phyloP scores from a whole-genome alignment of 2,329 filamentous ascomycete genomes.

The Trichoderma asperellum region DNA sequence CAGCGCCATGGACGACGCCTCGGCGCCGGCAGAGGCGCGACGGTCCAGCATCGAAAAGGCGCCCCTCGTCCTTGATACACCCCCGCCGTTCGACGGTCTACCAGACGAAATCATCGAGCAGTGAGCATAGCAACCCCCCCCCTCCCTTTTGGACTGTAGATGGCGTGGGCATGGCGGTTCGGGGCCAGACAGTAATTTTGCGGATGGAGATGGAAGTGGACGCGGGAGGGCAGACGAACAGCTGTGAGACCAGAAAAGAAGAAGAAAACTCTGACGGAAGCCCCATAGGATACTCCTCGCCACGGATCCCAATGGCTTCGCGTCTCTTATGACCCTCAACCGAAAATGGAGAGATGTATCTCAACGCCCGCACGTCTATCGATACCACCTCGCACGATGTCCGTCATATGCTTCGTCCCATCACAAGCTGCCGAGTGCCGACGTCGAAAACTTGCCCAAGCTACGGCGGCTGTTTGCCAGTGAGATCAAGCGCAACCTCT shows the following conservation, averaged over 20 bases:
- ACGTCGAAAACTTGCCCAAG: slow-evolving; percentile 57
- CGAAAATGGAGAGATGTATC: slow-evolving; percentile 67
- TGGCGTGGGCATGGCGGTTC: not conserved
- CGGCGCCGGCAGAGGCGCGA: slow-evolving; percentile 35
- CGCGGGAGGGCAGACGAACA: not conserved
- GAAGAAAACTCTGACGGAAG: slow-evolving; percentile 7
- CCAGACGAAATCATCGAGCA: slow-evolving; percentile 73
- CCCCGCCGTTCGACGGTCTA: slow-evolving; percentile 49
- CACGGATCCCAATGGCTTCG: slow-evolving; percentile 66
- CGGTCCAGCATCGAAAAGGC: slow-evolving; percentile 44
- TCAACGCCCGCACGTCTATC: slow-evolving; percentile 66
- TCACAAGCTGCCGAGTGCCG: slow-evolving; percentile 43
- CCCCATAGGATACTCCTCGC: slow-evolving; percentile 60
- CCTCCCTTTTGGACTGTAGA: slow-evolving; percentile 5
- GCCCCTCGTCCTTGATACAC: slow-evolving; percentile 35
- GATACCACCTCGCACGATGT: slow-evolving; percentile 63
- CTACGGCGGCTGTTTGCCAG: slow-evolving; percentile 69
- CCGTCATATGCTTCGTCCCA: slow-evolving; percentile 61
- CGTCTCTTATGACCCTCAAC: slow-evolving; percentile 68
- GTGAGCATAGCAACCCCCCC: slow-evolving; percentile 48
- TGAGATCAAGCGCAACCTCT: slow-evolving; percentile 76
- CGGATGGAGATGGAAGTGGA: not conserved
- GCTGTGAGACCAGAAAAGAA: not conserved
- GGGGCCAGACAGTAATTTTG: not conserved
- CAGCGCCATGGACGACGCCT: slow-evolving; percentile 40